A percentile compares a stretch with the other conserved stretches of the same genome.
phyloP scores from a whole-genome alignment of 352 stramenopile species.

The Pythium volutum region DNA sequence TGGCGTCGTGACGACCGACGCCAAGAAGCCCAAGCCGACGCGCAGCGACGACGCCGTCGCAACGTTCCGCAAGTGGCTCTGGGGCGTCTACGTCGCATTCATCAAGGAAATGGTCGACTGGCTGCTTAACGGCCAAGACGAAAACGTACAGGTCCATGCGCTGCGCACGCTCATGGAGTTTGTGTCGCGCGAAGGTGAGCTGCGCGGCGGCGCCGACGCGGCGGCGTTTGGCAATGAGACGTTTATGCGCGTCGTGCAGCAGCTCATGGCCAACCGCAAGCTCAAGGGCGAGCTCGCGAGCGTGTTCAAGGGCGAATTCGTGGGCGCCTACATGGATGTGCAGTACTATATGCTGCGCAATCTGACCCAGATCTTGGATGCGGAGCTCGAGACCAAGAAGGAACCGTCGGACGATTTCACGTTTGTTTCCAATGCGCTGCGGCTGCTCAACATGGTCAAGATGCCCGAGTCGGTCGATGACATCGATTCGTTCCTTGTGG shows the following conservation, averaged over 20 bases:
- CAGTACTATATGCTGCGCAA: slow-evolving; percentile 79
- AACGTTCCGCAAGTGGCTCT: slow-evolving; percentile 84
- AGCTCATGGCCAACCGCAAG: slow-evolving; percentile 59
- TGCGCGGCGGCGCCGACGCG: slow-evolving; percentile 27
- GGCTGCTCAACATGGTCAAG: slow-evolving; percentile 66
- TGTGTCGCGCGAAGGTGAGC: slow-evolving; percentile 67
- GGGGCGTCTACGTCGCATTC: slow-evolving; percentile 75
- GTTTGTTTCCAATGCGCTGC: slow-evolving; percentile 65
- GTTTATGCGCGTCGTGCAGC: slow-evolving; percentile 72
- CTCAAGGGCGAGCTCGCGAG: slow-evolving; percentile 79
- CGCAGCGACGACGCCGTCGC: slow-evolving; percentile 54
- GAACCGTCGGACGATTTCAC: slow-evolving; percentile 34
- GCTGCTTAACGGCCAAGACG: slow-evolving; percentile 44
- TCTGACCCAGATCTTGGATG: slow-evolving; percentile 30
- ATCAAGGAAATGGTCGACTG: slow-evolving; percentile 83
- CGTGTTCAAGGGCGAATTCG: slow-evolving; percentile 86
- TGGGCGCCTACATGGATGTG: slow-evolving; percentile 80
- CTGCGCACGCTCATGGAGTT: slow-evolving; percentile 90
- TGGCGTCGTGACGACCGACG: slow-evolving; percentile 12
- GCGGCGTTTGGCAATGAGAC: slow-evolving; percentile 80
- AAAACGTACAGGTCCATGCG: slow-evolving; percentile 74
- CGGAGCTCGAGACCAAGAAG: slow-evolving; percentile 36
- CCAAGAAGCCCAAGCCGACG: slow-evolving; percentile 47
- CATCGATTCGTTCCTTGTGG: slow-evolving; percentile 69
- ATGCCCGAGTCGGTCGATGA: slow-evolving; percentile 64